Conservation (phyloP, 305 asterid species). For the Petunia hybrid region DNA sequence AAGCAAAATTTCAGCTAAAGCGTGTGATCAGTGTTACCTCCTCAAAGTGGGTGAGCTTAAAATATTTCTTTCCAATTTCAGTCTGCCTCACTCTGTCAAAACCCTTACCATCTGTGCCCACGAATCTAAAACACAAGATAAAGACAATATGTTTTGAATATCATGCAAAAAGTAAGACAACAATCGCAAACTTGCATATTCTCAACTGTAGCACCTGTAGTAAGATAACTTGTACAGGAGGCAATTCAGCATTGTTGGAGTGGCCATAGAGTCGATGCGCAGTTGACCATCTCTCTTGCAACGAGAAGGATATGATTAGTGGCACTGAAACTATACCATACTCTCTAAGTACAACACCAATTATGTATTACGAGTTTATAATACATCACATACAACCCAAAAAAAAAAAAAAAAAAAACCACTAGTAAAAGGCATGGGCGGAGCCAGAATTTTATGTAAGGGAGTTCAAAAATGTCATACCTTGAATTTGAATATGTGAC, state of each 20-base stretch:
- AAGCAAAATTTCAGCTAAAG: too few relatives aligned
- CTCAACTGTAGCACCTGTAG: slow-evolving; percentile 59
- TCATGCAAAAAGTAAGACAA: not conserved
- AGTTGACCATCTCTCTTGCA: slow-evolving; percentile 92
- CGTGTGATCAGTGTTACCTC: slow-evolving; percentile 58
- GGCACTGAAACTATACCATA: not conserved
- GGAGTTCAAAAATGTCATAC: too few relatives aligned
- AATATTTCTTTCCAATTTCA: slow-evolving; percentile 46
- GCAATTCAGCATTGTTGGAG: slow-evolving; percentile 88
- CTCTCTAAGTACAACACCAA: too few relatives aligned
- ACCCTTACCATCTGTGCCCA: slow-evolving; percentile 89
- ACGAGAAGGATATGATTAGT: slow-evolving; percentile 5
- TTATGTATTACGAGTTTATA: not conserved
- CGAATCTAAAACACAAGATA: slow-evolving; percentile 62
- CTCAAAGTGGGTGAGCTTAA: slow-evolving; percentile 86
- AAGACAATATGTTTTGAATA: not conserved
- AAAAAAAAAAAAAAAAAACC: too few relatives aligned
- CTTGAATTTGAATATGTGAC: too few relatives aligned
- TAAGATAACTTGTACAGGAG: slow-evolving; percentile 95
- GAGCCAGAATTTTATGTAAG: too few relatives aligned
- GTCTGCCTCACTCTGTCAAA: too few relatives aligned
- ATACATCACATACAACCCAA: too few relatives aligned
- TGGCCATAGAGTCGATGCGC: slow-evolving; percentile 87
- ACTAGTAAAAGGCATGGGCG: too few relatives aligned
- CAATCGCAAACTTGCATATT: not conserved